phyloP scores from a whole-genome alignment of 108 stramenopile species.

The Skeletonema potamos region DNA sequence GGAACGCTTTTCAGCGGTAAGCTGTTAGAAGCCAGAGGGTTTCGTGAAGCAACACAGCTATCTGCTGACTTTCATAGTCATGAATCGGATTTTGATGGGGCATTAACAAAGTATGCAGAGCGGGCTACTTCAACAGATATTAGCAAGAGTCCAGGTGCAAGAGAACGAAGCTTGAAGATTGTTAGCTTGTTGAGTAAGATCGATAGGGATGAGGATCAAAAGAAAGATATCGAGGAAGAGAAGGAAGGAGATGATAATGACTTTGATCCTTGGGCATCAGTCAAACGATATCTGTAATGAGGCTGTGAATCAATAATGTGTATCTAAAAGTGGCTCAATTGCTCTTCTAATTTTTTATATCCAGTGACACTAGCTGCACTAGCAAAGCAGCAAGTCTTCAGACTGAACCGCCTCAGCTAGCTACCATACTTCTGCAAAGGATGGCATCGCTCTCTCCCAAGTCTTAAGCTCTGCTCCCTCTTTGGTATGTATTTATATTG shows the following conservation, averaged over 20 bases:
- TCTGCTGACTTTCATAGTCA: constrained; percentile 80
- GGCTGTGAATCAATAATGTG: neutral
- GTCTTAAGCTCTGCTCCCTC: no score
- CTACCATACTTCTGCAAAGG: no score
- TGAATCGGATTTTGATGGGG: constrained; percentile 63
- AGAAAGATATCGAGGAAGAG: constrained; percentile 6
- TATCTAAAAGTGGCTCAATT: neutral
- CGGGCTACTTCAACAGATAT: constrained; percentile 42
- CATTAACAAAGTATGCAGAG: constrained; percentile 61
- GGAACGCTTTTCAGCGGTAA: constrained; percentile 66
- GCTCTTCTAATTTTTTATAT: no score
- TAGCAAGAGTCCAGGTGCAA: constrained; percentile 55
- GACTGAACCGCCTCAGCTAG: no score
- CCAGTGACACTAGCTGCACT: no score
- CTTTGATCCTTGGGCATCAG: constrained; percentile 79
- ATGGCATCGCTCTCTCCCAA: no score
- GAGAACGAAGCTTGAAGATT: constrained; percentile 76
- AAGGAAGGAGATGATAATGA: constrained; percentile 32
- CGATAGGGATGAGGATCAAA: constrained; percentile 53
- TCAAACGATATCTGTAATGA: constrained; percentile 20
- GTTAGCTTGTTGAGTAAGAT: constrained; percentile 61
- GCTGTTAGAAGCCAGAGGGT: constrained; percentile 74
- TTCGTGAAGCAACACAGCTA: constrained; percentile 60
- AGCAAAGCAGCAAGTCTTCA: no score
- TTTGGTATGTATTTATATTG: no score